Evolutionary conservation across 345 rosid species (phyloP).

Genomic region (Camelina sativa): DNA sequence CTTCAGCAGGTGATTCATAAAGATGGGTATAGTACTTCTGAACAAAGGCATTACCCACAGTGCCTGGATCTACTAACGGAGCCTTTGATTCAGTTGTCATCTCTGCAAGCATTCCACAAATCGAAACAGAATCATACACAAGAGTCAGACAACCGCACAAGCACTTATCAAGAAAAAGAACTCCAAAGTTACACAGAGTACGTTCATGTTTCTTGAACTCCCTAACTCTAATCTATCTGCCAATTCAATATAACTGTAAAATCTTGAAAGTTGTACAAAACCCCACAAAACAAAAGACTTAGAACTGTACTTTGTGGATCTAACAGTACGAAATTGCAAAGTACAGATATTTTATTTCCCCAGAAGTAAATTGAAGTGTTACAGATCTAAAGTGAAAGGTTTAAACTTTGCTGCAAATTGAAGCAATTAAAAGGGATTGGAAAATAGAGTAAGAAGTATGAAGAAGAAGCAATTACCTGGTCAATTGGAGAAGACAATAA

Average conservation of each 20-base stretch:
- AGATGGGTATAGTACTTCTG: constrained; percentile 58
- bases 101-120: constrained; percentile 42
- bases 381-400: constrained; percentile 13
- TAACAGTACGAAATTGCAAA: constrained; percentile 7
- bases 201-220: neutral
- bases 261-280: neutral
- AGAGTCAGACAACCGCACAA: neutral
- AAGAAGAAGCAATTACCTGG: neutral
- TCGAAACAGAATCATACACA: constrained; percentile 9
- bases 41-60: constrained; percentile 69
- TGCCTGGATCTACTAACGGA: constrained; percentile 47
- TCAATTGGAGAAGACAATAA: neutral
- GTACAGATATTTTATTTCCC: neutral
- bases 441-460: neutral
- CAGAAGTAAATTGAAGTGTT: neutral
- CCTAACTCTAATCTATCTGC: neutral
- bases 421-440: neutral
- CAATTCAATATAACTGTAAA: neutral
- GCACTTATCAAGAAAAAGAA: neutral
- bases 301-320: constrained; percentile 10
- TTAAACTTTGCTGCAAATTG: neutral
- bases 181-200: neutral
- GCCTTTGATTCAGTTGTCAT: constrained; percentile 52
- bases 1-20: constrained; percentile 47
- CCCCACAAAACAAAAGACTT: neutral